phyloP scores from a whole-genome alignment of 1,284 basidiomycete species.

The Papiliotrema nemorosa region DNA sequence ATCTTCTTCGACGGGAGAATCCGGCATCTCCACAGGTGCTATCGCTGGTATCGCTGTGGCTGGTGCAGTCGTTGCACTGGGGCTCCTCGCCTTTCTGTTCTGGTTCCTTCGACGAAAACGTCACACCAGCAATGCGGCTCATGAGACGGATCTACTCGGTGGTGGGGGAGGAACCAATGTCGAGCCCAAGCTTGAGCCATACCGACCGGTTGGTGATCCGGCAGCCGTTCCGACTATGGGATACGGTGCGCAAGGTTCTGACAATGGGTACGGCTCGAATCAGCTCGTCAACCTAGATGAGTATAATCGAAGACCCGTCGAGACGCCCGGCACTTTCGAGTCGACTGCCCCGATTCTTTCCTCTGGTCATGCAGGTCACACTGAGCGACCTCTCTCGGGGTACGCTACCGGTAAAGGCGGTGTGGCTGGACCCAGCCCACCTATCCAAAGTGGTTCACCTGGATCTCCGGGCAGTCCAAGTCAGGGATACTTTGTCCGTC shows the following conservation, averaged over 20 bases:
- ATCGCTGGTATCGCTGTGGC: constrained; percentile 3
- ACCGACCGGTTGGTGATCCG: neutral
- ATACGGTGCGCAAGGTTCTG: neutral
- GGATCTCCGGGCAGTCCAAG: neutral
- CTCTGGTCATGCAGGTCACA: neutral
- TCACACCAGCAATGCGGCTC: too few relatives aligned
- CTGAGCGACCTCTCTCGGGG: too few relatives aligned
- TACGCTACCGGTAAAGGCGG: too few relatives aligned
- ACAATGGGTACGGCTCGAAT: neutral
- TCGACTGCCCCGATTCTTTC: neutral
- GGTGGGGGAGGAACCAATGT: neutral
- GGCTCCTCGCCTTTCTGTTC: neutral
- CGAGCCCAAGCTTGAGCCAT: constrained; percentile 4
- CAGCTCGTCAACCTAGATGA: neutral
- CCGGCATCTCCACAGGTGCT: neutral
- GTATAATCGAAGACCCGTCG: neutral
- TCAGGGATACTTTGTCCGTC: neutral
- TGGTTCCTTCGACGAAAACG: constrained; percentile 3
- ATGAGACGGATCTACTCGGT: constrained; percentile 1
- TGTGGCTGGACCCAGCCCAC: too few relatives aligned
- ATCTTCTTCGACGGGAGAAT: neutral
- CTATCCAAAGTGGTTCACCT: neutral
- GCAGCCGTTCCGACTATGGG: neutral
- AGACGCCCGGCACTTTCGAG: neutral
- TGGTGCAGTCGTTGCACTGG: neutral